Evolutionary conservation across 768 basidiomycete genomes (phyloP), one percentile per base, ranked within the genome.

Genomic region (Tylopilus intermedius): DNA sequence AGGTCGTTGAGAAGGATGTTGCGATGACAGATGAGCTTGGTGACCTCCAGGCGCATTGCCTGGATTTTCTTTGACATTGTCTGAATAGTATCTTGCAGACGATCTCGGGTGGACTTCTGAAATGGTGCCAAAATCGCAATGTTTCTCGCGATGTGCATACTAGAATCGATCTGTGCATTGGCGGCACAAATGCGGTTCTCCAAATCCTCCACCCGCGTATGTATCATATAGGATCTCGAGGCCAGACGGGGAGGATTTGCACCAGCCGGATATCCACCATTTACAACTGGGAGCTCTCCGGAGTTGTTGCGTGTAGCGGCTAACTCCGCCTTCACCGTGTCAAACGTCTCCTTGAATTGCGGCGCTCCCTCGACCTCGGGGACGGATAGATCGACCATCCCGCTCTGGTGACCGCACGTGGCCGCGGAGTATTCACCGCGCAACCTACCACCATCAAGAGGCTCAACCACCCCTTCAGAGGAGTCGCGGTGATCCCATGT

Each of bases 121-220:
- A 98, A 94, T 3, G 96, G 94, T 14, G 90, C 87, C 37, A 97
- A 76, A 40, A 88, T 80, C 2, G 85, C 85, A 21, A 97, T 77
- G 61, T 94, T 95, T 39, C 88, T 84, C 21, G 87, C 80, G 40
- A 86, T 72, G 15, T 86, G 83, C 66, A 94, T 70, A 56, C 87
- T 80, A 9, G 78, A 68, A 45, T 87, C 82, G 22, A 95, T 82
- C 54, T 80, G 77, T 2, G 75, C 64, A 55, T 84, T 80, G 26
- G 75, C 73, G 2, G 73, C 66, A 14, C 71, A 65, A 49, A 92
- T 80, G 53, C 74, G 77, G 15, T 72, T 67, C 43, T 91, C 82
- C 53, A 96, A 69, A 44, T 86, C 80, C 33, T 71, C 69, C 26
- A 95, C 77, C 62, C 85, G 86, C 29, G 75, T 66, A 60, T 78